Percentiles rank a stretch among this genome's conserved stretches.
These are phyloP conservation scores for Murraya koenigii DNA, from an alignment of 345 rosid species.

Conservation along the genomic window DNA sequence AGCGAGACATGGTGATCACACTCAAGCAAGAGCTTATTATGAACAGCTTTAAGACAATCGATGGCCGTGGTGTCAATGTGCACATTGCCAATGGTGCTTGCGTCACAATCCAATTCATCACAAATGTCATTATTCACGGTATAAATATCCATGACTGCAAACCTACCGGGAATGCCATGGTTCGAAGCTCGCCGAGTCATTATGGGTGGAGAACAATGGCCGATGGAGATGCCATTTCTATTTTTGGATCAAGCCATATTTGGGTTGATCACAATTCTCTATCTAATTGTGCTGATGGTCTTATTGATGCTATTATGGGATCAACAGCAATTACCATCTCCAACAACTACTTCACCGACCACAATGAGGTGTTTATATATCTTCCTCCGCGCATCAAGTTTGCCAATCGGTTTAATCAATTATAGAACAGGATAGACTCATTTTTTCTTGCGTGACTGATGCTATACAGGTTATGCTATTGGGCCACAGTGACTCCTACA, in stretches of 20 bases:
- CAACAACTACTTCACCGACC: slow-evolving; percentile 75
- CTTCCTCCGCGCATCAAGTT: not conserved
- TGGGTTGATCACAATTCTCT: slow-evolving; percentile 94
- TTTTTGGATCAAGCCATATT: slow-evolving; percentile 75
- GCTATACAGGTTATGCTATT: slow-evolving; percentile 71
- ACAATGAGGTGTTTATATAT: slow-evolving; percentile 51
- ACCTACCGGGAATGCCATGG: slow-evolving; percentile 81
- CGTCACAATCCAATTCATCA: slow-evolving; percentile 66
- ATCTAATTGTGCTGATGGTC: slow-evolving; percentile 81
- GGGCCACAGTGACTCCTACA: slow-evolving; percentile 94
- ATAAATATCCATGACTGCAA: slow-evolving; percentile 68
- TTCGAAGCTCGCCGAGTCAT: slow-evolving; percentile 77
- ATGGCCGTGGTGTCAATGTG: slow-evolving; percentile 67
- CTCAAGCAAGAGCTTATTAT: slow-evolving; percentile 72
- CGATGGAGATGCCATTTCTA: slow-evolving; percentile 76
- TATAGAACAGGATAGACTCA: not conserved
- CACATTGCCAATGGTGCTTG: slow-evolving; percentile 65
- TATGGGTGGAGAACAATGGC: slow-evolving; percentile 84
- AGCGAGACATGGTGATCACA: slow-evolving; percentile 72
- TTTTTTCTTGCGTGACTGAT: not conserved
- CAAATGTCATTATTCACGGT: slow-evolving; percentile 75
- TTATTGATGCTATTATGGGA: slow-evolving; percentile 64
- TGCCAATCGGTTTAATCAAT: not conserved
- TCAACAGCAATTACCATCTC: slow-evolving; percentile 75
- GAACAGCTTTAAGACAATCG: slow-evolving; percentile 87